Conservation (phyloP, 2,329 filamentous ascomycete genomes). For the Cadophora sp. region DNA sequence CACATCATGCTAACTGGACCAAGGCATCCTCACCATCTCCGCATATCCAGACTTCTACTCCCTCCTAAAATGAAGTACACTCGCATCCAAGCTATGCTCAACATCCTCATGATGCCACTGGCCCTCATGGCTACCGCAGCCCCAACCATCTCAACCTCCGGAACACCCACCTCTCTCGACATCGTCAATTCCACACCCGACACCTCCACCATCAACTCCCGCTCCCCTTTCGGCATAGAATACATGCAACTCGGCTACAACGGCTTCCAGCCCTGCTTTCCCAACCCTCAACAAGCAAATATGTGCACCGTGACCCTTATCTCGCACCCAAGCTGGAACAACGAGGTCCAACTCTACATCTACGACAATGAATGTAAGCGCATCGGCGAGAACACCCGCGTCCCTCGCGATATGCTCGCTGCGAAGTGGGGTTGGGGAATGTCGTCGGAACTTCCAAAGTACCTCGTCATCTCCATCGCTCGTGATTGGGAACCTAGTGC, state of each 20-base stretch:
- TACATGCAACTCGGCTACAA: not conserved
- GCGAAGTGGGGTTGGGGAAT: not conserved
- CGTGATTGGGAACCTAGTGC: not conserved
- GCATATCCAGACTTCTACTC: not conserved
- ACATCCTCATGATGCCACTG: not conserved
- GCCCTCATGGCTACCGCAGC: not conserved
- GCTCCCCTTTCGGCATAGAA: not conserved
- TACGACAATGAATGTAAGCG: not conserved
- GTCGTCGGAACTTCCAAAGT: not conserved
- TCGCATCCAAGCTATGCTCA: not conserved
- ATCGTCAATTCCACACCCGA: not conserved
- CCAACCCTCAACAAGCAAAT: not conserved
- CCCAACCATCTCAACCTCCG: not conserved
- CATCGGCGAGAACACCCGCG: not conserved
- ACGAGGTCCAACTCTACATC: not conserved
- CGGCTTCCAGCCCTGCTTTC: not conserved
- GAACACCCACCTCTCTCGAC: not conserved
- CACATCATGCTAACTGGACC: too few relatives aligned
- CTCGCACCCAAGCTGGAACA: not conserved
- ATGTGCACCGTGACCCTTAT: not conserved
- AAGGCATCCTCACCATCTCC: too few relatives aligned
- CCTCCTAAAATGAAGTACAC: not conserved
- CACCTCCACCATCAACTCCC: not conserved
- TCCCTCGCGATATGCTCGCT: not conserved
- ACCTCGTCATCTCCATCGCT: not conserved